A percentile compares a stretch with the other conserved stretches of the same genome.
These are phyloP conservation scores for Boletus rubropictus DNA, from an alignment of 768 basidiomycete species.

Conservation along the genomic window DNA sequence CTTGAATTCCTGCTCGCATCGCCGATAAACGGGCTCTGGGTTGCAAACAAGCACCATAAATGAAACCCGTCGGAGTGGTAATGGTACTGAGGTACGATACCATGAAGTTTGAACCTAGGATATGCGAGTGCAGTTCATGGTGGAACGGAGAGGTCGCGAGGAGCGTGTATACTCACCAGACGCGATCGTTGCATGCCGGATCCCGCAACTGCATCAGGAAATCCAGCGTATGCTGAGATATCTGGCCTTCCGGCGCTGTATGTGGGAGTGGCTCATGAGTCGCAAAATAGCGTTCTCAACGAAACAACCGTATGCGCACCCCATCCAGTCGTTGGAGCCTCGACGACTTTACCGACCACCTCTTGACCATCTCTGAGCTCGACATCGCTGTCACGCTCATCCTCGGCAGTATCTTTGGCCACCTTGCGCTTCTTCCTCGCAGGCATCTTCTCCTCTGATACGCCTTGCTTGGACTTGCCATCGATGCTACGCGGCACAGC, in stretches of 20 bases:
- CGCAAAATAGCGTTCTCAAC: background rate
- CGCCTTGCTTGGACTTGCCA: constrained; percentile 23
- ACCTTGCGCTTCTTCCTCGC: constrained; percentile 25
- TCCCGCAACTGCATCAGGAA: constrained; percentile 68
- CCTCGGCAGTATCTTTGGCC: constrained; percentile 8
- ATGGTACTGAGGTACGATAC: constrained; percentile 29
- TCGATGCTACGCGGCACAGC: background rate
- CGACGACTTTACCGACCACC: constrained; percentile 68
- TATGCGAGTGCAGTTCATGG: background rate
- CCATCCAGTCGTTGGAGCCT: constrained; percentile 79
- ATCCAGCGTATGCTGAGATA: constrained; percentile 80
- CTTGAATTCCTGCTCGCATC: constrained; percentile 86
- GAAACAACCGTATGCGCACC: constrained; percentile 35
- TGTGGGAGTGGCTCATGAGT: background rate
- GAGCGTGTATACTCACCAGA: constrained; percentile 49
- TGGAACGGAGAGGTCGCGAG: background rate
- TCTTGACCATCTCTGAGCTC: constrained; percentile 60
- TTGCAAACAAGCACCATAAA: background rate
- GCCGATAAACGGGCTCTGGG: constrained; percentile 29
- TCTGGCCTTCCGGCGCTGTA: constrained; percentile 74
- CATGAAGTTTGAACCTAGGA: constrained; percentile 79
- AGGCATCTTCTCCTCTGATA: constrained; percentile 11
- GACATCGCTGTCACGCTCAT: constrained; percentile 34
- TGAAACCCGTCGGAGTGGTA: background rate
- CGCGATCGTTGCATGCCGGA: constrained; percentile 76